These are phyloP conservation scores for Melaleuca quinquenervia DNA, from an alignment of 345 rosid species.

Conservation along the genomic window DNA sequence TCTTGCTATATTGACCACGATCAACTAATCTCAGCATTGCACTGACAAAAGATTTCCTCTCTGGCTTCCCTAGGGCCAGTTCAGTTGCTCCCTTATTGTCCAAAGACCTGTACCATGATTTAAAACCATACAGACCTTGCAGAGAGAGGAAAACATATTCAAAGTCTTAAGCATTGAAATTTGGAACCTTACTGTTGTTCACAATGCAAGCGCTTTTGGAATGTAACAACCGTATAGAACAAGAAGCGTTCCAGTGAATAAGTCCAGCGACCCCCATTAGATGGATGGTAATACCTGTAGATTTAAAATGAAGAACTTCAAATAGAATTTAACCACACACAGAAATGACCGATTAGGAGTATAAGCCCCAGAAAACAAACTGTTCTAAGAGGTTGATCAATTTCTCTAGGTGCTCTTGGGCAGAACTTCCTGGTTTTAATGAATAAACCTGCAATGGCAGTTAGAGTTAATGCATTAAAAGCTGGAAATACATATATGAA, in stretches of 20 bases:
- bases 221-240: constrained; percentile 61
- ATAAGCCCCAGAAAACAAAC: constrained; percentile 45
- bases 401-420: constrained; percentile 66
- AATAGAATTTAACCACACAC: not conserved
- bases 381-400: constrained; percentile 98
- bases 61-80: constrained; percentile 49
- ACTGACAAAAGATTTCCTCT: constrained; percentile 66
- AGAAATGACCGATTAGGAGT: not conserved
- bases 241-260: constrained; percentile 86
- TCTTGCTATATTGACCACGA: constrained; percentile 98
- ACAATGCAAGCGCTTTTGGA: constrained; percentile 81
- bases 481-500: not conserved
- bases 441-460: constrained; percentile 60
- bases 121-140: constrained; percentile 10
- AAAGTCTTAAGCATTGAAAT: constrained; percentile 1
- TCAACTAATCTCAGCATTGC: constrained; percentile 76
- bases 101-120: constrained; percentile 36
- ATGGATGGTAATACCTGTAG: constrained; percentile 89
- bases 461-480: not conserved
- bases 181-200: constrained; percentile 70
- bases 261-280: constrained; percentile 99
- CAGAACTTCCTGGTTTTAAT: constrained; percentile 65
- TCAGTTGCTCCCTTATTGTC: constrained; percentile 18
- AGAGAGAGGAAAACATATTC: constrained; percentile 5
- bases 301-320: not conserved